Evolutionary conservation across 441 rosid species (phyloP).

Genomic region (Adansonia rubrostipa): DNA sequence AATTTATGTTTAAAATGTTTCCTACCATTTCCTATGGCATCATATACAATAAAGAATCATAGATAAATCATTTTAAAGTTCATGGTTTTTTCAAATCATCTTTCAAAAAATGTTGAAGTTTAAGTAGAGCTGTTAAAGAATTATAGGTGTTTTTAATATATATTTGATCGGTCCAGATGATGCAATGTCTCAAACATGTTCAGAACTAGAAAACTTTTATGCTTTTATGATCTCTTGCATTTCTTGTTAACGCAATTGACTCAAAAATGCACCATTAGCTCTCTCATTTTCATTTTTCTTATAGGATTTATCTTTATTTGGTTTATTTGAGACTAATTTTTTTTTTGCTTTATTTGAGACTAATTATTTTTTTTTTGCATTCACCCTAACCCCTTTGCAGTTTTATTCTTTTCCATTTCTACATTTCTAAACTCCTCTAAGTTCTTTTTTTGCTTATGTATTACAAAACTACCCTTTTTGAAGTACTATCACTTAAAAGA

Average conservation of each 20-base stretch:
- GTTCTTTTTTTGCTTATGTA: constrained; percentile 54
- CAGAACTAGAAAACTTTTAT: neutral
- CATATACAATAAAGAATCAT: neutral
- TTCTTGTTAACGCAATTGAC: neutral
- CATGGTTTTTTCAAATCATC: neutral
- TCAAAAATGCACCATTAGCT: no score
- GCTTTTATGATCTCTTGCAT: neutral
- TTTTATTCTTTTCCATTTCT: constrained; percentile 58
- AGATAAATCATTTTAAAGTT: neutral
- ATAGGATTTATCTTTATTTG: neutral
- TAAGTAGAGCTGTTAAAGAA: neutral
- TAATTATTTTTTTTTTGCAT: neutral
- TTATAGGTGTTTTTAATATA: neutral
- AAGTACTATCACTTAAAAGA: constrained; percentile 69
- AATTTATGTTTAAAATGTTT: neutral
- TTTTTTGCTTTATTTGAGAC: neutral
- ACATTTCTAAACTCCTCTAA: constrained; percentile 59
- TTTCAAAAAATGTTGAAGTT: neutral
- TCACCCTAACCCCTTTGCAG: constrained; percentile 37
- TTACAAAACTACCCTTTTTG: constrained; percentile 65
- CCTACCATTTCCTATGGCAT: neutral
- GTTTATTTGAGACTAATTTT: neutral
- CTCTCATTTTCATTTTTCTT: neutral
- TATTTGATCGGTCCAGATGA: neutral
- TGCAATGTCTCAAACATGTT: neutral